Evolutionary conservation across 345 rosid species (phyloP).

Genomic region (Erysimum cheiranthoides): DNA sequence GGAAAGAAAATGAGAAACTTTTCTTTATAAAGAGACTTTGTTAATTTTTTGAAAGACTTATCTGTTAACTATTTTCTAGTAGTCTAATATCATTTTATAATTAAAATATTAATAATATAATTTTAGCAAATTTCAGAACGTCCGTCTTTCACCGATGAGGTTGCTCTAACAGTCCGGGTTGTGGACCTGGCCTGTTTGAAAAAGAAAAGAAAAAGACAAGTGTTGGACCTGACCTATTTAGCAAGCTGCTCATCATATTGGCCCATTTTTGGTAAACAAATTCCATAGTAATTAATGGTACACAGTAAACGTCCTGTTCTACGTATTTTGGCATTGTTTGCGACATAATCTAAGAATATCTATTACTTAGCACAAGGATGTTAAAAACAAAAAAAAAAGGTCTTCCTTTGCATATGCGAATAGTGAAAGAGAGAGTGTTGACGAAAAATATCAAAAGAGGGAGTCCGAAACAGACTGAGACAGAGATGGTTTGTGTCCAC

Average conservation of each 20-base stretch:
- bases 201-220: not conserved
- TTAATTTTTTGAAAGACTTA: too few relatives aligned
- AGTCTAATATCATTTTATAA: too few relatives aligned
- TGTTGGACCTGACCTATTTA: not conserved
- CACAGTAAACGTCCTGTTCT: too few relatives aligned
- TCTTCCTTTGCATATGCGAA: not conserved
- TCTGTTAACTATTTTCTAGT: too few relatives aligned
- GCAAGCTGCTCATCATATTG: not conserved
- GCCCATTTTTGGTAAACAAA: not conserved
- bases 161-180: too few relatives aligned
- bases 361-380: too few relatives aligned
- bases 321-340: not conserved
- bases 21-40: too few relatives aligned
- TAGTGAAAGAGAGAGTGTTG: not conserved
- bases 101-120: too few relatives aligned
- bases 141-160: too few relatives aligned
- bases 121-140: too few relatives aligned
- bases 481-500: slow-evolving; percentile 8
- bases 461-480: not conserved
- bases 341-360: not conserved
- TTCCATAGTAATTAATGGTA: not conserved
- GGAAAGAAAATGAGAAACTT: too few relatives aligned
- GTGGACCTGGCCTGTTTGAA: not conserved
- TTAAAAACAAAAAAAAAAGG: too few relatives aligned
- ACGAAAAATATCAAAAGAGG: not conserved